Conservation (phyloP, 768 basidiomycete species). For the Neoboletus magnificus region DNA sequence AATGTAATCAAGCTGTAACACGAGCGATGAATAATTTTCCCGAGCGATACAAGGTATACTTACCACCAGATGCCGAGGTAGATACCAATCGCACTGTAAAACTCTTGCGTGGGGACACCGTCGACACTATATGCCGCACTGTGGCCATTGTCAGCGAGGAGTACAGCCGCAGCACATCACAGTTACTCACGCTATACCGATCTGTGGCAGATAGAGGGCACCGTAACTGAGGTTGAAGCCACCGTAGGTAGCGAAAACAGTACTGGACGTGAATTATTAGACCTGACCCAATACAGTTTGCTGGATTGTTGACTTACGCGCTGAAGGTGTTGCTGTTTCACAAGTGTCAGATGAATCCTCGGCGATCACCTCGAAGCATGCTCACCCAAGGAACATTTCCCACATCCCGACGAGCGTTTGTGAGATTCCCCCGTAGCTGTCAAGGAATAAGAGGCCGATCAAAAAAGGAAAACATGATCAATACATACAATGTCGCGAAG, state of each 20-base stretch:
- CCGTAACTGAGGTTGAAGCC: no score
- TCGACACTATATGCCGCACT: no score
- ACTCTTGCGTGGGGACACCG: no score
- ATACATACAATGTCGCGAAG: no score
- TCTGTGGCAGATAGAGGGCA: neutral
- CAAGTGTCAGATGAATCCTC: no score
- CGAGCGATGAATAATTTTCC: neutral
- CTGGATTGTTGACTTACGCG: conserved; percentile 16
- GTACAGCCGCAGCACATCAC: no score
- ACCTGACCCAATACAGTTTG: neutral
- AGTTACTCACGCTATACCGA: conserved; percentile 25
- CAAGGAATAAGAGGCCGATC: no score
- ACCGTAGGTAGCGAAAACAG: conserved; percentile 10
- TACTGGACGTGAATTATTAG: conserved; percentile 5
- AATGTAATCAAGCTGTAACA: conserved; percentile 23
- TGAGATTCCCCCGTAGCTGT: conserved; percentile 31
- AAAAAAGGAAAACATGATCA: neutral
- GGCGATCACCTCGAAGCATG: no score
- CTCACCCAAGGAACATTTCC: no score
- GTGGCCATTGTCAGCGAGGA: neutral
- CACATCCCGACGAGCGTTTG: conserved; percentile 29
- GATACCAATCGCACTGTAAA: no score
- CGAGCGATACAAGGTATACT: neutral
- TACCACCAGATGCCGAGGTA: neutral
- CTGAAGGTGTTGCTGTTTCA: conserved; percentile 25